Base-by-base conservation (phyloP, 345 rosid species). In the Schrenkiella parvula region DNA sequence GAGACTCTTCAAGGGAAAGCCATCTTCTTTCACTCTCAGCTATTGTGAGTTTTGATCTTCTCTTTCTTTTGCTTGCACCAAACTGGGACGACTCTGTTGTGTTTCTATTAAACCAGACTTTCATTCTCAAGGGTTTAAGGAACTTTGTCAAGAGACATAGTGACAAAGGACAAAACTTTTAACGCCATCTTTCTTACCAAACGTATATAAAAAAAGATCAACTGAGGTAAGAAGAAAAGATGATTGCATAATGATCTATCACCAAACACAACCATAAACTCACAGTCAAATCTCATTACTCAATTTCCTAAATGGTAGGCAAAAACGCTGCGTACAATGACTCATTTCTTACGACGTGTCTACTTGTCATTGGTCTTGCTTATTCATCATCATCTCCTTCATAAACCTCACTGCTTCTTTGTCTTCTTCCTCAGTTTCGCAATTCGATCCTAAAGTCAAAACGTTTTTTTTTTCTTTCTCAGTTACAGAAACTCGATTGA, bases 371-470 rank as follows among this genome's bases (percentile, higher is more conserved):
- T 73, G 58, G 71, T 18, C 1, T 7, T 1, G 4, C 25, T 73
- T 66, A 73, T 44, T 55, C 77, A 56, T 56, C 77, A 48, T 43
- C 19, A 14, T 19, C 10, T 48, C 60, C 26, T 23, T 5, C 34
- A 44, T 17, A 64, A 55, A 54, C 50, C 39, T 64, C 77, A 73
- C 71, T 69, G 23, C 21, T 21, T 38, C 60, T 71, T 15, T 38
- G 44, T 71, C 75, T 71, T 51, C 50, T n/a, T 62, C 50, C 10
- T 62, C 66, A 17, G 39, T 44, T 54, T 44, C 32, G 22, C 50
- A 54, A 64, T 54, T 44, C 29, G 46, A 72, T 53, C 54, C 39
- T 64, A 17, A 43, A 72, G 11, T 31, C 69, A 52, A 11, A 48
- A 29, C 47, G 25, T 28, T 10, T 10, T 51, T 15, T 15, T 11